Evolutionary conservation across 2,329 filamentous ascomycete genomes (phyloP).

Genomic region (Pseudopyricularia javanii): DNA sequence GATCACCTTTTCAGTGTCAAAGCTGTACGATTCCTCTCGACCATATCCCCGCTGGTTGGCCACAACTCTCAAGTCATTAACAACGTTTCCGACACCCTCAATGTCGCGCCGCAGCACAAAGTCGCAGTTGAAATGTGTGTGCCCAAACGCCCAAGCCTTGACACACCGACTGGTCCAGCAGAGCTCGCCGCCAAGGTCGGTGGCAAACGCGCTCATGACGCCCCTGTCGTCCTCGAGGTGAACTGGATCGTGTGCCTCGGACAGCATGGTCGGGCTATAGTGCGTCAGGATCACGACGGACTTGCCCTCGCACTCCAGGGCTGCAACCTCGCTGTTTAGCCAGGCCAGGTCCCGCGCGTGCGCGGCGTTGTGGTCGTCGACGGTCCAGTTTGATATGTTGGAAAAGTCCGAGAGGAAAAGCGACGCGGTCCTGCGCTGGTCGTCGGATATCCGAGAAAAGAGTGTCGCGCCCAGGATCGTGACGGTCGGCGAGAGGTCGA

Average conservation of each 20-base stretch:
- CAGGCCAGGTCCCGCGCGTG: constrained; percentile 36
- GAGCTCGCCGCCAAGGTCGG: constrained; percentile 24
- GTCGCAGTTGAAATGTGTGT: constrained; percentile 32
- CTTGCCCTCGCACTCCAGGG: constrained; percentile 6
- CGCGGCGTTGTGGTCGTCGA: constrained; percentile 32
- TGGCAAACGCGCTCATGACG: constrained; percentile 38
- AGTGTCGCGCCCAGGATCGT: constrained; percentile 30
- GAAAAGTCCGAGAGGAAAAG: constrained; percentile 35
- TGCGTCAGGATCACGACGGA: constrained; percentile 39
- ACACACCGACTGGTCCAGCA: constrained; percentile 18
- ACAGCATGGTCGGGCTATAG: constrained; percentile 30
- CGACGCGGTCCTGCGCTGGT: constrained; percentile 16
- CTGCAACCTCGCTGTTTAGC: constrained; percentile 27
- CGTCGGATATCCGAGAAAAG: constrained; percentile 18
- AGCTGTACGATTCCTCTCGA: not conserved
- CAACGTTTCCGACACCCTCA: not conserved
- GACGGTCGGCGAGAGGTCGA: constrained; percentile 21
- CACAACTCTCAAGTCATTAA: constrained; percentile 25
- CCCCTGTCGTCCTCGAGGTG: constrained; percentile 33
- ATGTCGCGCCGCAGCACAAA: constrained; percentile 6
- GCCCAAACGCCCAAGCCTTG: constrained; percentile 31
- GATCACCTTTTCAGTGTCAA: not conserved
- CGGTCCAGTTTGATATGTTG: constrained; percentile 37
- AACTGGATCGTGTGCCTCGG: constrained; percentile 8
- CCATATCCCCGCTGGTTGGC: constrained; percentile 25